Evolutionary conservation across 2,329 filamentous ascomycete genomes (phyloP).

Genomic region (Akanthomyces uredinophilus): DNA sequence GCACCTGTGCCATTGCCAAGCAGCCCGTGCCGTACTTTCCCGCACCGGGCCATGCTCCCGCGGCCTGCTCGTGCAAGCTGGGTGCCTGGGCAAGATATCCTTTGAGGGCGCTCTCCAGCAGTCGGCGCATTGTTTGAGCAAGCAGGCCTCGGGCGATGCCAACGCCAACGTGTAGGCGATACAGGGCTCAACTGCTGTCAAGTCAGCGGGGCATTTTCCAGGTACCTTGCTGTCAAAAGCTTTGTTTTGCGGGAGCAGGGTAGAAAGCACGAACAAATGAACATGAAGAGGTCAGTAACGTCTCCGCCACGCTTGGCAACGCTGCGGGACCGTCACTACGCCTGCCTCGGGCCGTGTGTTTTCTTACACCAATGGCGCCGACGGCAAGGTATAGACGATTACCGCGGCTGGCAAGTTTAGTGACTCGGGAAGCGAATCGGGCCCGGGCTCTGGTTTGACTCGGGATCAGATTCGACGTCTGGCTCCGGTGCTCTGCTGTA

Average conservation of each 20-base stretch:
- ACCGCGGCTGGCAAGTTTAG: slow-evolving; percentile 23
- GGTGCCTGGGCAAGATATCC: slow-evolving; percentile 29
- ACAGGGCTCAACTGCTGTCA: slow-evolving; percentile 29
- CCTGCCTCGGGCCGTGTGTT: slow-evolving; percentile 31
- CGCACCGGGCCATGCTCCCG: slow-evolving; percentile 27
- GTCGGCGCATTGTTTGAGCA: slow-evolving; percentile 17
- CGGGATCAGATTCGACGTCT: neutral
- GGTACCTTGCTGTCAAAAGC: slow-evolving; percentile 20
- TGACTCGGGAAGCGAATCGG: neutral
- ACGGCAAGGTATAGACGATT: slow-evolving; percentile 29
- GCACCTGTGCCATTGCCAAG: slow-evolving; percentile 26
- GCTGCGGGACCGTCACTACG: slow-evolving; percentile 25
- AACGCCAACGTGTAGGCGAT: slow-evolving; percentile 19
- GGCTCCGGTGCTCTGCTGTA: neutral
- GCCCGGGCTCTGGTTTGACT: neutral
- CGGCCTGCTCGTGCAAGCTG: slow-evolving; percentile 33
- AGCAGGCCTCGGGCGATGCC: slow-evolving; percentile 21
- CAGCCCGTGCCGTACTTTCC: slow-evolving; percentile 34
- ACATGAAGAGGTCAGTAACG: neutral
- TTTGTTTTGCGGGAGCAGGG: too few relatives aligned
- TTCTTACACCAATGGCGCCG: slow-evolving; percentile 28
- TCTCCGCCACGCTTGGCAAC: slow-evolving; percentile 26
- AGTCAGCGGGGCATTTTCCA: slow-evolving; percentile 30
- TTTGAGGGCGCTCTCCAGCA: slow-evolving; percentile 18
- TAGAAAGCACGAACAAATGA: neutral